Percentiles rank a stretch among this genome's conserved stretches.
These are phyloP conservation scores for Ustanciosporium gigantosporum DNA, from an alignment of 1,284 basidiomycete genomes.

Conservation along the genomic window DNA sequence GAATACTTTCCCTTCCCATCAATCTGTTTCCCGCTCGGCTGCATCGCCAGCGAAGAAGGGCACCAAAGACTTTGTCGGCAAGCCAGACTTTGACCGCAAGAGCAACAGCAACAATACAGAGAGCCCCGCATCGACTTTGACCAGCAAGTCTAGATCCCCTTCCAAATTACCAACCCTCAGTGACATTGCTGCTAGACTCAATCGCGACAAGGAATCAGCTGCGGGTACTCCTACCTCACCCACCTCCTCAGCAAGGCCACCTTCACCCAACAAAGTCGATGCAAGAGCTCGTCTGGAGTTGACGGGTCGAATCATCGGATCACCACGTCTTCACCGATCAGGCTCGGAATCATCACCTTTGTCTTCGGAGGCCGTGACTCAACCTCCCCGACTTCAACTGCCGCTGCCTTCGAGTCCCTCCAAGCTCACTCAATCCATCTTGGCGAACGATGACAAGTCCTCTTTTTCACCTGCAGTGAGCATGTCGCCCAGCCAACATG, in stretches of 20 bases:
- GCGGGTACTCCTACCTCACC: slow-evolving; percentile 1
- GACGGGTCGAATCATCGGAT: slow-evolving; percentile 26
- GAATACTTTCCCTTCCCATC: too few species aligned
- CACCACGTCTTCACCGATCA: too few species aligned
- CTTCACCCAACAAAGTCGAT: slow-evolving; percentile 1
- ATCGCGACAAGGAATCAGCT: slow-evolving; percentile 7
- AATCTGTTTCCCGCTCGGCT: too few species aligned
- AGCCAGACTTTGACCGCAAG: too few species aligned
- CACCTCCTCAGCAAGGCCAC: too few species aligned
- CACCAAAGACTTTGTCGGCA: too few species aligned
- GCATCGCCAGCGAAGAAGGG: too few species aligned
- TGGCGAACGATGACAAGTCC: neutral
- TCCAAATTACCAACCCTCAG: slow-evolving; percentile 42
- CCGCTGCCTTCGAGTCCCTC: neutral
- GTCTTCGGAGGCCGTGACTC: neutral
- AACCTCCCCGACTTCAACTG: too few species aligned
- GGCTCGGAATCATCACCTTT: too few species aligned
- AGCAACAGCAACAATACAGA: too few species aligned
- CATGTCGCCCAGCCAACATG: too few species aligned
- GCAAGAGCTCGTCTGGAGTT: slow-evolving; percentile 21
- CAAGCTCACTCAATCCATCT: neutral
- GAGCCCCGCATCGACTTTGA: too few species aligned
- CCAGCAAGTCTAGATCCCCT: slow-evolving; percentile 3
- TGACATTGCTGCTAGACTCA: slow-evolving; percentile 44
- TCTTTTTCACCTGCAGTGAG: slow-evolving; percentile 2